A percentile compares a stretch with the other conserved stretches of the same genome.
Evolutionary conservation across 2,329 filamentous ascomycete genomes (phyloP).

Genomic region (Pseudogymnoascus verrucosus): DNA sequence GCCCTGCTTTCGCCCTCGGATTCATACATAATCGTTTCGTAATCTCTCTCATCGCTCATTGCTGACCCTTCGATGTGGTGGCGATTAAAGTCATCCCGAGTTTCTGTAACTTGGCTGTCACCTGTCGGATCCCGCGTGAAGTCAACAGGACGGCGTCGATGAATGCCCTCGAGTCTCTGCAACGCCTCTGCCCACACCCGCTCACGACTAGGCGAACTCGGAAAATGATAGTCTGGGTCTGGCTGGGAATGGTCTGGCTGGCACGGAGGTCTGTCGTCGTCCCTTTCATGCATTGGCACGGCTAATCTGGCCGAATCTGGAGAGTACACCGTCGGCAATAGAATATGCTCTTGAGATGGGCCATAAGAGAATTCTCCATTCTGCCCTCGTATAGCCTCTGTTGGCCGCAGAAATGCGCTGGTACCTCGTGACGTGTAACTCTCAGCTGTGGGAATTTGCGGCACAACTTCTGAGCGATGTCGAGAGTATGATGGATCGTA

Average conservation of each 20-base stretch:
- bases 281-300: not conserved
- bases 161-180: not conserved
- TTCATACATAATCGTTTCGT: not conserved
- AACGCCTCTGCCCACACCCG: not conserved
- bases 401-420: not conserved
- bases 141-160: not conserved
- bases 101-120: not conserved
- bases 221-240: not conserved
- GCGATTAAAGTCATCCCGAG: not conserved
- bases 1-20: not conserved
- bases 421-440: not conserved
- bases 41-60: not conserved
- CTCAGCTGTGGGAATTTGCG: not conserved
- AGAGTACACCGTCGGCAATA: not conserved
- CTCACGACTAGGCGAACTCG: not conserved
- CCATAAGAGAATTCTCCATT: not conserved
- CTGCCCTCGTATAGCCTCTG: not conserved
- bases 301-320: not conserved
- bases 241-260: not conserved
- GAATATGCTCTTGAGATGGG: not conserved
- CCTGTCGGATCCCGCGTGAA: not conserved
- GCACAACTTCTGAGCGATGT: not conserved
- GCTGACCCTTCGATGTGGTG: not conserved
- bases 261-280: not conserved
- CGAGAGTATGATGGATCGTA: not conserved